Percentiles rank a stretch among this genome's conserved stretches.
Evolutionary conservation across 768 basidiomycete genomes (phyloP).

Genomic region (Kwoniella botswanensis): DNA sequence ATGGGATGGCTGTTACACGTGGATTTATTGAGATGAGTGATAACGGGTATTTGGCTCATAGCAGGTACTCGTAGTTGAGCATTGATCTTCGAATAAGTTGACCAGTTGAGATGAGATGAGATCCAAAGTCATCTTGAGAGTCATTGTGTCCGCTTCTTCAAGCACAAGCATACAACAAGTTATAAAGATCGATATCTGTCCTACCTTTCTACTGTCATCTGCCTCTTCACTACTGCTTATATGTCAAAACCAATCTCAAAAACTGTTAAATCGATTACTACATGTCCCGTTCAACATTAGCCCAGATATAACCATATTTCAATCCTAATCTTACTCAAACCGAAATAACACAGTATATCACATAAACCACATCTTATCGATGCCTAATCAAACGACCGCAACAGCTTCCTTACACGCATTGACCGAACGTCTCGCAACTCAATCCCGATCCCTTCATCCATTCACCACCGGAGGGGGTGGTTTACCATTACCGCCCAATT

Average conservation of each 20-base stretch:
- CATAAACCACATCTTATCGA: neutral
- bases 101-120: neutral
- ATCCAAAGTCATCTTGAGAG: neutral
- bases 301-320: neutral
- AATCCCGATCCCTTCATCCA: conserved; percentile 40
- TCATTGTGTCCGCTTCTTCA: no score
- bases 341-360: neutral
- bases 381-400: conserved; percentile 33
- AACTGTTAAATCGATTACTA: neutral
- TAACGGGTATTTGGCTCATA: neutral
- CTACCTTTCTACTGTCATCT: no score
- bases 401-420: conserved; percentile 49
- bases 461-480: conserved; percentile 15
- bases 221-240: neutral
- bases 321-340: neutral
- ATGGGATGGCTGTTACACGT: neutral
- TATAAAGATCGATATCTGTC: no score
- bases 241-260: conserved; percentile 5
- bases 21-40: neutral
- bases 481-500: conserved; percentile 24
- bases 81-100: neutral
- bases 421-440: conserved; percentile 51
- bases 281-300: neutral
- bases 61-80: no score
- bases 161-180: no score